Conservation (phyloP, 129 eudicot genomes). For the Pseudognaphalium luteoalbum region DNA sequence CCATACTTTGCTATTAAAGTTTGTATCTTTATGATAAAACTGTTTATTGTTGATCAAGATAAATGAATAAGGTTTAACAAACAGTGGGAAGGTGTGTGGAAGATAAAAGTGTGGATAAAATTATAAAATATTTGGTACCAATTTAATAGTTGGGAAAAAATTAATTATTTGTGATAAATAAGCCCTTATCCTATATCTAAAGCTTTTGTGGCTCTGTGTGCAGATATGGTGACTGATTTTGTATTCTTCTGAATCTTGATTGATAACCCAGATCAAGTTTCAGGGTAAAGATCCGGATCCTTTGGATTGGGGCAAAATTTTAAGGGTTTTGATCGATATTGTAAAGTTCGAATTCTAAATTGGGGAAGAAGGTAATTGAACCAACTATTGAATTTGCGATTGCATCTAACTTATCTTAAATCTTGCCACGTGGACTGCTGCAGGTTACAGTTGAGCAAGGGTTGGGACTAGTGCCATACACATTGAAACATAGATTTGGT, state of each 20-base stretch:
- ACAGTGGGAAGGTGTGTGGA: conserved; percentile 21
- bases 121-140: conserved; percentile 25
- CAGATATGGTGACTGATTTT: conserved; percentile 24
- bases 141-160: conserved; percentile 18
- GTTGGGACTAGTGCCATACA: too few relatives aligned
- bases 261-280: conserved; percentile 6
- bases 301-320: not conserved
- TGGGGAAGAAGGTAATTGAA: not conserved
- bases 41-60: conserved; percentile 36
- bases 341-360: not conserved
- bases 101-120: conserved; percentile 21
- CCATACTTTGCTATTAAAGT: conserved; percentile 33
- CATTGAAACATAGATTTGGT: too few relatives aligned
- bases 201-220: conserved; percentile 43
- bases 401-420: too few relatives aligned
- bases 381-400: not conserved
- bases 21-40: not conserved
- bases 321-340: not conserved
- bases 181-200: conserved; percentile 48
- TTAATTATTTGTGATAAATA: conserved; percentile 37
- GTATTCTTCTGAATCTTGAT: conserved; percentile 31
- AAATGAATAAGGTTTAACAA: conserved; percentile 23
- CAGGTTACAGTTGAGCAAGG: too few relatives aligned
- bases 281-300: conserved; percentile 6
- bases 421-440: too few relatives aligned